phyloP scores from a whole-genome alignment of 768 basidiomycete genomes.

The Serpula lacrymans region DNA sequence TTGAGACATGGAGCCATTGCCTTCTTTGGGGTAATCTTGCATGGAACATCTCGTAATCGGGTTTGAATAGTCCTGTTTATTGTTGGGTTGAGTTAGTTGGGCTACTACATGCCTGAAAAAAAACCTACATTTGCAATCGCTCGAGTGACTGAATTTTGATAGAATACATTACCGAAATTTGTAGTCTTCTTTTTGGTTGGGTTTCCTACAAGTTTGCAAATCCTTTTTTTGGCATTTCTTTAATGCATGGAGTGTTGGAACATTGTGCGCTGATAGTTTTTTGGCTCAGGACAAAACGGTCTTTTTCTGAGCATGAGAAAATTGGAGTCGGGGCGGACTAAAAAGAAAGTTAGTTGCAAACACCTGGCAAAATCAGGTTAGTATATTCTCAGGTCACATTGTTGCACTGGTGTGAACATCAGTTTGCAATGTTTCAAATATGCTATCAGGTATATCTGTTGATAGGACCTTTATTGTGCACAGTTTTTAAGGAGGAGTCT shows the following conservation, averaged over 20 bases:
- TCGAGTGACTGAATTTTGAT: constrained; percentile 17
- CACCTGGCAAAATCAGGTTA: constrained; percentile 17
- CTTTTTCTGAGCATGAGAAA: constrained; percentile 26
- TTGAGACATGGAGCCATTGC: constrained; percentile 14
- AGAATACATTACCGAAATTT: constrained; percentile 24
- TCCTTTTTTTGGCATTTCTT: constrained; percentile 13
- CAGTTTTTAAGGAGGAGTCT: too few relatives aligned
- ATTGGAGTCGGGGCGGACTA: constrained; percentile 25
- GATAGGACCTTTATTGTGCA: too few relatives aligned
- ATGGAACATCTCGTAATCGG: constrained; percentile 17
- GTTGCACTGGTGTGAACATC: constrained; percentile 33
- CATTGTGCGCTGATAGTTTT: constrained; percentile 21
- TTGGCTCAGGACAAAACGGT: constrained; percentile 27
- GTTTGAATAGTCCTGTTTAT: constrained; percentile 30
- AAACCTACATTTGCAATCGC: constrained; percentile 19
- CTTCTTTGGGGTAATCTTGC: constrained; percentile 26
- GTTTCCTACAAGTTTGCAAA: constrained; percentile 17
- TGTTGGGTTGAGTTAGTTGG: too few relatives aligned
- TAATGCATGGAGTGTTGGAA: constrained; percentile 23
- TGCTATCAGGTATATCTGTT: too few relatives aligned
- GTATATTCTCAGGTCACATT: constrained; percentile 3
- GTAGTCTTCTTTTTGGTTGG: constrained; percentile 18
- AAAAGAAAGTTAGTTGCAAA: constrained; percentile 30
- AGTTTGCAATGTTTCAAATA: too few relatives aligned
- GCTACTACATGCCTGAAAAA: too few relatives aligned